phyloP scores from a whole-genome alignment of 2,329 filamentous ascomycete species.

The Orbilia quercus region DNA sequence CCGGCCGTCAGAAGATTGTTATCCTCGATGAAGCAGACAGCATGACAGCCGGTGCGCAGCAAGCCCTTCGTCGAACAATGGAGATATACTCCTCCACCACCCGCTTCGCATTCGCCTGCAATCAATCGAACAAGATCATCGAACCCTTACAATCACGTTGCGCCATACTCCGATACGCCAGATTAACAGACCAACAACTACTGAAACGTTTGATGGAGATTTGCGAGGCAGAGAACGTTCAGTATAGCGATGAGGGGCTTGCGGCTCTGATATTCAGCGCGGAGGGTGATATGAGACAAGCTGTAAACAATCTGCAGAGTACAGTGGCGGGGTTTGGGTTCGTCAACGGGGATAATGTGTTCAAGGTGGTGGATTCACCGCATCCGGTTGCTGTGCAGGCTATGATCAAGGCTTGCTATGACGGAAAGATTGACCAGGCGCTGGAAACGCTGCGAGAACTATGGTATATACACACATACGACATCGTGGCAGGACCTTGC shows the following conservation, averaged over 20 bases:
- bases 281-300: conserved; percentile 98
- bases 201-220: conserved; percentile 92
- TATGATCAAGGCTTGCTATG: conserved; percentile 97
- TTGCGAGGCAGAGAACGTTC: conserved; percentile 88
- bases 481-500: neutral
- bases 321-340: conserved; percentile 94
- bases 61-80: conserved; percentile 94
- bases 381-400: conserved; percentile 98
- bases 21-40: conserved; percentile 98
- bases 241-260: conserved; percentile 91
- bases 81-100: conserved; percentile 98
- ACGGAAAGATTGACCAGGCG: conserved; percentile 87
- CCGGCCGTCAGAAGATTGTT: conserved; percentile 92
- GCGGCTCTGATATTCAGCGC: conserved; percentile 97
- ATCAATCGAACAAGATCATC: conserved; percentile 99
- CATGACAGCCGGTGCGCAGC: conserved; percentile 97
- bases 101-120: conserved; percentile 96
- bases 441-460: conserved; percentile 87
- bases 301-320: conserved; percentile 97
- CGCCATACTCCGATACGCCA: conserved; percentile 91
- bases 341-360: conserved; percentile 97
- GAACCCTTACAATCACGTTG: conserved; percentile 97
- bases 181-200: conserved; percentile 90
- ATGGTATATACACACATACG: conserved; percentile 68
- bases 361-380: conserved; percentile 95